Percentiles rank a stretch among this genome's conserved stretches.
Conservation (phyloP, 306 rosid genomes). For the Oxytropis ochrocephala region DNA sequence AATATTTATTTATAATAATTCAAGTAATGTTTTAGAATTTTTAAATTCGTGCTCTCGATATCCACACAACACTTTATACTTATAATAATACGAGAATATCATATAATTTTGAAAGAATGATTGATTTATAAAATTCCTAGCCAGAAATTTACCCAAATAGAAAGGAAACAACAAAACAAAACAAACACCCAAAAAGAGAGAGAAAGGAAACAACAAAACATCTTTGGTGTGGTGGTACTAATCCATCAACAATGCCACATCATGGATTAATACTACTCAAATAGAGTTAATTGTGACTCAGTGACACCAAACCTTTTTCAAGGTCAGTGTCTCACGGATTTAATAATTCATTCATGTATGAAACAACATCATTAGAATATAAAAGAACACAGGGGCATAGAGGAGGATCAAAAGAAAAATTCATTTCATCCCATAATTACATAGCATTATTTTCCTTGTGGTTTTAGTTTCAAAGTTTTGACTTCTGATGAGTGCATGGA, state of each 20-base stretch:
- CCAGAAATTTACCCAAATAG: background rate
- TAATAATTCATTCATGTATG: background rate
- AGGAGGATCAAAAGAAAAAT: background rate
- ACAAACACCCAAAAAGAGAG: too few species aligned
- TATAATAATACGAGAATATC: too few species aligned
- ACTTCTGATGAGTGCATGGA: background rate
- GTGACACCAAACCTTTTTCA: background rate
- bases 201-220: background rate
- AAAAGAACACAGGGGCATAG: background rate
- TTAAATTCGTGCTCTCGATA: too few species aligned
- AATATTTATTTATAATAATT: too few species aligned
- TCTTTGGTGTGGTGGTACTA: background rate
- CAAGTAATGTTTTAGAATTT: too few species aligned
- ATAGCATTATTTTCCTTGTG: background rate
- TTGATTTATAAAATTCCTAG: background rate
- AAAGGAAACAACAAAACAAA: background rate
- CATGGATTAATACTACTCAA: background rate
- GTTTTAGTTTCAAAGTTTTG: constrained; percentile 5
- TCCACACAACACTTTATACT: too few species aligned
- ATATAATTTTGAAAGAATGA: too few species aligned
- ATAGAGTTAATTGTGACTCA: background rate
- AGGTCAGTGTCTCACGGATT: background rate
- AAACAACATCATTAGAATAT: background rate
- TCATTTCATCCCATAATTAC: background rate
- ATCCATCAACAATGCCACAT: background rate